phyloP scores from a whole-genome alignment of 2,329 filamentous ascomycete genomes.

The Calonectria pseudoturangicola region DNA sequence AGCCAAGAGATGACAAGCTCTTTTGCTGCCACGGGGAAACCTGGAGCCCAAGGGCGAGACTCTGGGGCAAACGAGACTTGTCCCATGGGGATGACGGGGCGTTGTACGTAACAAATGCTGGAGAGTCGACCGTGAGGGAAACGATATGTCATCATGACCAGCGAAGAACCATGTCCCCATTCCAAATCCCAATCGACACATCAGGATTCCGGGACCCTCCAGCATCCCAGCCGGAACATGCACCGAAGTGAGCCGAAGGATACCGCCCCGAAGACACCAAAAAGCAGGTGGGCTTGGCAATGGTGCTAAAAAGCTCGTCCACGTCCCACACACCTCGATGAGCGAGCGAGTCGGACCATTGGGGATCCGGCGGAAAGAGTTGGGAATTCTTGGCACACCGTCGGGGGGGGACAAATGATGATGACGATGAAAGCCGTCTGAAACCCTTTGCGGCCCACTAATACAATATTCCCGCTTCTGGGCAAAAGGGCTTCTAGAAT shows the following conservation, averaged over 20 bases:
- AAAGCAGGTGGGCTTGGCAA: conserved; percentile 29
- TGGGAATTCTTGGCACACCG: conserved; percentile 25
- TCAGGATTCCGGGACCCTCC: not conserved
- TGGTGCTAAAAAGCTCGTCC: not conserved
- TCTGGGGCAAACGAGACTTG: conserved; percentile 42
- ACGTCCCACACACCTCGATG: conserved; percentile 16
- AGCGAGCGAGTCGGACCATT: conserved; percentile 41
- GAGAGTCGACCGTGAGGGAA: conserved; percentile 26
- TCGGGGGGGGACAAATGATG: not conserved
- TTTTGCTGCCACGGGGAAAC: conserved; percentile 39
- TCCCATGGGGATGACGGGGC: conserved; percentile 51
- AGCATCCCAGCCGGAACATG: conserved; percentile 10
- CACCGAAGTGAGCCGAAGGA: not conserved
- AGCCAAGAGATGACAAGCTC: conserved; percentile 35
- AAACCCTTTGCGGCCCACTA: conserved; percentile 26
- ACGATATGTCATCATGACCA: conserved; percentile 26
- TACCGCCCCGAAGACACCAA: not conserved
- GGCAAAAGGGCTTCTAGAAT: conserved; percentile 48
- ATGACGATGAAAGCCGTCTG: conserved; percentile 13
- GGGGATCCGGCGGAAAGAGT: conserved; percentile 12
- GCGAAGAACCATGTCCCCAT: not conserved
- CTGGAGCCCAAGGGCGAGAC: conserved; percentile 46
- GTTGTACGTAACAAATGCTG: conserved; percentile 51
- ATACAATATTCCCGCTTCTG: not conserved
- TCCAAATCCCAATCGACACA: conserved; percentile 3